phyloP scores from a whole-genome alignment of 2,329 filamentous ascomycete species.

The Lasiodiplodia theobromae region DNA sequence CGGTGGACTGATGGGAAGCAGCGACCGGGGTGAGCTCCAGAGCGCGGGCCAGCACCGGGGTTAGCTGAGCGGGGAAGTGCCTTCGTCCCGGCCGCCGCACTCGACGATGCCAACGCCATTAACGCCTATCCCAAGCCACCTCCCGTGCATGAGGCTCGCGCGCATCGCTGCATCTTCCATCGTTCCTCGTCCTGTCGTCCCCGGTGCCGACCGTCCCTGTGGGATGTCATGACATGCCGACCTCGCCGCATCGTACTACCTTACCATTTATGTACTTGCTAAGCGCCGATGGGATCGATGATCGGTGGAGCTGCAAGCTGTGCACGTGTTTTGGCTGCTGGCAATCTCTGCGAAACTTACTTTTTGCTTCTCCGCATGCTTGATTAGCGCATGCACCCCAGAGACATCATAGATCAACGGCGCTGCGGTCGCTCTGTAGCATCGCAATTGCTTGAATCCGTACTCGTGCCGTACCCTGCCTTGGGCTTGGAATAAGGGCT shows the following conservation, averaged over 20 bases:
- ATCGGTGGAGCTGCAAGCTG: constrained; percentile 17
- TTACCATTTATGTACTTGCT: constrained; percentile 6
- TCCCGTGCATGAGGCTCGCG: not conserved
- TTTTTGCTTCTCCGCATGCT: constrained; percentile 22
- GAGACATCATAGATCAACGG: constrained; percentile 3
- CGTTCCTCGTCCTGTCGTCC: not conserved
- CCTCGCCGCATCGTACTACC: constrained; percentile 13
- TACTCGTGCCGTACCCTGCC: not conserved
- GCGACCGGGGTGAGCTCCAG: constrained; percentile 18
- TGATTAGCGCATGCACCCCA: constrained; percentile 15
- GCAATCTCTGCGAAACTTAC: not conserved
- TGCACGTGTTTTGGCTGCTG: constrained; percentile 1
- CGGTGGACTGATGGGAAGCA: constrained; percentile 24
- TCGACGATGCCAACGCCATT: constrained; percentile 11
- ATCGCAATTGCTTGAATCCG: not conserved
- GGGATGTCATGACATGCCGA: not conserved
- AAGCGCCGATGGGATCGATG: constrained; percentile 9
- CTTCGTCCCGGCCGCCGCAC: constrained; percentile 12
- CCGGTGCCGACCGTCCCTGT: not conserved
- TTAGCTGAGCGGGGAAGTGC: constrained; percentile 26
- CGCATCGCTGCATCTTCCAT: not conserved
- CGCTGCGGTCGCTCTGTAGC: not conserved
- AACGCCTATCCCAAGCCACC: constrained; percentile 16
- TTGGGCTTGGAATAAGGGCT: not conserved
- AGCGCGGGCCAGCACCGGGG: constrained; percentile 8